phyloP scores from a whole-genome alignment of 352 stramenopile genomes.

The Plasmopara muralis region DNA sequence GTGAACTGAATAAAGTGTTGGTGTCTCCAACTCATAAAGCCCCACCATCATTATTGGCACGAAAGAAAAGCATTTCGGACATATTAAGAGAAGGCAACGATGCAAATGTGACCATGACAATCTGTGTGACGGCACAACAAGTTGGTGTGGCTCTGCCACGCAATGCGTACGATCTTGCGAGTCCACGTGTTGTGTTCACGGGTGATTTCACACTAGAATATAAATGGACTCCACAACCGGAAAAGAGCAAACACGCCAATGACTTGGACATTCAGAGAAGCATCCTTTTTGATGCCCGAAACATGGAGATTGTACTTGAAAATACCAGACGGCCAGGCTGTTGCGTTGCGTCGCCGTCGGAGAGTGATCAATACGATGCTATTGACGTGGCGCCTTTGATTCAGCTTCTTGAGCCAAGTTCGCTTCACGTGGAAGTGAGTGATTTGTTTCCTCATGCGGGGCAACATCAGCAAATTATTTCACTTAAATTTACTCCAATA shows the following conservation, averaged over 20 bases:
- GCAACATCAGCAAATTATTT: constrained; percentile 69
- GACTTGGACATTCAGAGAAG: constrained; percentile 73
- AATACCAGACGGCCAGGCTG: constrained; percentile 65
- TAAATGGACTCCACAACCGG: constrained; percentile 35
- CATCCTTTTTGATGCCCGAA: constrained; percentile 45
- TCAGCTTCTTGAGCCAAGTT: constrained; percentile 72
- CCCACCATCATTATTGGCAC: constrained; percentile 19
- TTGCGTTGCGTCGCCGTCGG: constrained; percentile 29
- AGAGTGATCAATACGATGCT: constrained; percentile 19
- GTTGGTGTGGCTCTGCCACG: constrained; percentile 52
- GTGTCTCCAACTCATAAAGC: constrained; percentile 2
- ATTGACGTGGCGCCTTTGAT: constrained; percentile 41
- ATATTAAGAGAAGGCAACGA: constrained; percentile 40
- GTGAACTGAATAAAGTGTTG: constrained; percentile 3
- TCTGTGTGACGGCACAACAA: constrained; percentile 38
- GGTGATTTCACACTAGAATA: constrained; percentile 54
- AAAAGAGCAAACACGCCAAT: constrained; percentile 12
- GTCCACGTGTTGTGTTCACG: constrained; percentile 42
- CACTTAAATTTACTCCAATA: constrained; percentile 65
- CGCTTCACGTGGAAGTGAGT: constrained; percentile 56
- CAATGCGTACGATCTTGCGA: constrained; percentile 33
- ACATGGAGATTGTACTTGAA: constrained; percentile 56
- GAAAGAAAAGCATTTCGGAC: constrained; percentile 45
- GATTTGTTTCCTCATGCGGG: constrained; percentile 59
- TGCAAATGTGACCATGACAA: constrained; percentile 39